Conservation (phyloP, 2,329 filamentous ascomycete genomes). For the Emergomyces orientalis region DNA sequence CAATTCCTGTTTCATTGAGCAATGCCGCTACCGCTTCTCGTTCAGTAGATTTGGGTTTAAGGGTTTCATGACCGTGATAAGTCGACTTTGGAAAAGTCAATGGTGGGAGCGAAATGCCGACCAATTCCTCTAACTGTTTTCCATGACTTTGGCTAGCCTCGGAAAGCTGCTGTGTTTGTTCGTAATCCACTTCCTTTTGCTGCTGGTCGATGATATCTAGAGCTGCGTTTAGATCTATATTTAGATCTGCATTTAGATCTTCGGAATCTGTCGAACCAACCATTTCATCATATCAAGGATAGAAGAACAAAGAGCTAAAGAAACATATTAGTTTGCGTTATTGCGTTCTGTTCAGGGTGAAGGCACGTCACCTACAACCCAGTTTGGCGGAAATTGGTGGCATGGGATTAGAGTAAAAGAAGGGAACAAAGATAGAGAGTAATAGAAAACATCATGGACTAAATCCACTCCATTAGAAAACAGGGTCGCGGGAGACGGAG, state of each 20-base stretch:
- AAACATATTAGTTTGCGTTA: not conserved
- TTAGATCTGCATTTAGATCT: not conserved
- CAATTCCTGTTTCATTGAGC: slow-evolving; percentile 16
- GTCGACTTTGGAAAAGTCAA: slow-evolving; percentile 20
- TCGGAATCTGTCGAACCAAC: not conserved
- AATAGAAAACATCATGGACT: not conserved
- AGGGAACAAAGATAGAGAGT: not conserved
- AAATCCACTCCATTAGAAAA: not conserved
- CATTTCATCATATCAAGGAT: not conserved
- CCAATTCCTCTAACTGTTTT: not conserved
- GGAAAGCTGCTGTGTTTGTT: not conserved
- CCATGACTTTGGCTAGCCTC: not conserved
- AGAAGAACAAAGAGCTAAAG: not conserved
- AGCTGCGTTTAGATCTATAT: too few species aligned
- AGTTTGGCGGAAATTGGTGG: not conserved
- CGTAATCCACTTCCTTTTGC: not conserved
- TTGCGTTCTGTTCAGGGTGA: not conserved
- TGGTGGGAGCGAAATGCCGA: slow-evolving; percentile 12
- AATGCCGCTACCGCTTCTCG: slow-evolving; percentile 25
- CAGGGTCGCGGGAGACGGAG: not conserved
- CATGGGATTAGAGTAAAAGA: not conserved
- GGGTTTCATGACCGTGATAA: slow-evolving; percentile 18
- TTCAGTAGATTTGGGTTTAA: slow-evolving; percentile 22
- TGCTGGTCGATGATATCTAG: not conserved
- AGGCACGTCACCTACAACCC: not conserved